A percentile compares a stretch with the other conserved stretches of the same genome.
Conservation (phyloP, 345 rosid species). For the Syzygium jambos region DNA sequence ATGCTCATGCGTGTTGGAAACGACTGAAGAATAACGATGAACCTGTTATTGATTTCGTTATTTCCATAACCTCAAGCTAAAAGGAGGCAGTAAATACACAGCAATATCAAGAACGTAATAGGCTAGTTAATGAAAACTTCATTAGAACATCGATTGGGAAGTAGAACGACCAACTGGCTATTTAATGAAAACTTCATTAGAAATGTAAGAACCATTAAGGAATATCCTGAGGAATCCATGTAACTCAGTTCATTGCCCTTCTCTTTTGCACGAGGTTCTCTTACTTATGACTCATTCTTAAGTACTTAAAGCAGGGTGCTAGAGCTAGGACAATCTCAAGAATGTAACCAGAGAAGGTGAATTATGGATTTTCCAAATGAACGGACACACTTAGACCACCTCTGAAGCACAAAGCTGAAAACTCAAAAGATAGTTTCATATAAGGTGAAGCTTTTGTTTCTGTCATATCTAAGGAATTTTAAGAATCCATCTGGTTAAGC, state of each 20-base stretch:
- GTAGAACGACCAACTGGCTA: background rate
- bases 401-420: background rate
- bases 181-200: background rate
- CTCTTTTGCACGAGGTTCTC: background rate
- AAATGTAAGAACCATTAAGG: background rate
- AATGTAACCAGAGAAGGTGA: background rate
- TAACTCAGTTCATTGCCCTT: background rate
- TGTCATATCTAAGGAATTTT: background rate
- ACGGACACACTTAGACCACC: background rate
- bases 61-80: background rate
- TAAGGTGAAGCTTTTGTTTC: background rate
- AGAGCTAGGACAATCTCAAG: background rate
- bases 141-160: background rate
- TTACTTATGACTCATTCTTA: rapidly evolving
- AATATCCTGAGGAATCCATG: background rate
- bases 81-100: background rate
- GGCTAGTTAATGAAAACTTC: background rate
- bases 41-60: background rate
- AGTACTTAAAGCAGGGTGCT: background rate
- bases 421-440: background rate
- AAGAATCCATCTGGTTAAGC: no score
- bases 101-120: background rate
- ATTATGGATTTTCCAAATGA: background rate
- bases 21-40: background rate
- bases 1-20: background rate